Evolutionary conservation across 768 basidiomycete species (phyloP).

Genomic region (Tulasnella sp.): DNA sequence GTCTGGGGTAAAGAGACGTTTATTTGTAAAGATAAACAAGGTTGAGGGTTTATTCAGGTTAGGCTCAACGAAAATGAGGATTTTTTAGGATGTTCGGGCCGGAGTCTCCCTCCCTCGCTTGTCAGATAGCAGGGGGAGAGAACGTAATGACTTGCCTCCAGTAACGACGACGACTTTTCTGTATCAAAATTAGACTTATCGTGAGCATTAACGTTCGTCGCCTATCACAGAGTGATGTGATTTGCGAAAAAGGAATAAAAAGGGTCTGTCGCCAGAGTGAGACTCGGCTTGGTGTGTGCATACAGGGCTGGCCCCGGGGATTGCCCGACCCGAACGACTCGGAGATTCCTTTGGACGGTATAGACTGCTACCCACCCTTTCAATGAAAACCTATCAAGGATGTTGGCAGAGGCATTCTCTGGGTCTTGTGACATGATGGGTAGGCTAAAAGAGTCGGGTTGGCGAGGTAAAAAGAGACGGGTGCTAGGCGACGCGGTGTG

Average conservation of each 20-base stretch:
- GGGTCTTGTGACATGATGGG: slow-evolving; percentile 2
- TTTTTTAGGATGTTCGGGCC: slow-evolving; percentile 11
- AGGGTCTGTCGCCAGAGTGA: too few relatives aligned
- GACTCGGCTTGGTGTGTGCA: too few relatives aligned
- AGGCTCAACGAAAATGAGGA: slow-evolving; percentile 12
- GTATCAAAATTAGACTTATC: neutral
- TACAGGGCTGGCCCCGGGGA: too few relatives aligned
- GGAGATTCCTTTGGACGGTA: neutral
- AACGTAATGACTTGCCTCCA: slow-evolving; percentile 31
- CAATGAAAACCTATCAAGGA: slow-evolving; percentile 15
- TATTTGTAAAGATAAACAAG: neutral
- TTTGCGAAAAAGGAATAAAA: too few relatives aligned
- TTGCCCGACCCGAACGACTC: too few relatives aligned
- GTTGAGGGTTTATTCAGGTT: slow-evolving; percentile 13
- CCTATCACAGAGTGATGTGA: too few relatives aligned
- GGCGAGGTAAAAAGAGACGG: neutral
- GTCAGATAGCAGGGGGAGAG: neutral
- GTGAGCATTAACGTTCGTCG: neutral
- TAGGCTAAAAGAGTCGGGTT: neutral
- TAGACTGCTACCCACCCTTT: slow-evolving; percentile 14
- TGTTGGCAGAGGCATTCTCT: neutral
- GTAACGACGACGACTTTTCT: slow-evolving; percentile 34
- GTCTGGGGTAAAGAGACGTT: slow-evolving; percentile 9
- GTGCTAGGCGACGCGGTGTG: neutral
- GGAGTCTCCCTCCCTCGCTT: neutral